Conservation (phyloP, 2,329 filamentous ascomycete species). For the Botrytis fragariae region DNA sequence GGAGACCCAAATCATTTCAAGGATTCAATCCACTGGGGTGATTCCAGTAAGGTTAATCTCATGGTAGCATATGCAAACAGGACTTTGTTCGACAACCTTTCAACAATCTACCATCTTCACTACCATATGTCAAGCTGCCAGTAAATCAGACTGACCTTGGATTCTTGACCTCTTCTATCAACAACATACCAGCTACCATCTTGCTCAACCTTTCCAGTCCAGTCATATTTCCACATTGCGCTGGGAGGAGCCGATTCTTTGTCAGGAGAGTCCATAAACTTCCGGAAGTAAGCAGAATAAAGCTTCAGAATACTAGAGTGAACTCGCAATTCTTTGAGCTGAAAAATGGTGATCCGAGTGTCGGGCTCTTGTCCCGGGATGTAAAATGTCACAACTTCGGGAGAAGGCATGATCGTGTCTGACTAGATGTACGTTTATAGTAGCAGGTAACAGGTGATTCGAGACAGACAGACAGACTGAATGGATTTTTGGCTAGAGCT, state of each 20-base stretch:
- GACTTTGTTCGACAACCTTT: too few species aligned
- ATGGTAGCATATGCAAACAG: too few species aligned
- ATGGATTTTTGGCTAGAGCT: not conserved
- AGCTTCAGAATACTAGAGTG: constrained; percentile 21
- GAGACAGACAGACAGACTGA: not conserved
- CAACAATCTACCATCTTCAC: not conserved
- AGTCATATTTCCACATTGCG: not conserved
- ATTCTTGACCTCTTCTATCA: not conserved
- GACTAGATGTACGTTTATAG: not conserved
- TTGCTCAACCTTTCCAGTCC: not conserved
- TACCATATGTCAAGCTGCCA: not conserved
- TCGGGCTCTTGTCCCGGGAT: not conserved
- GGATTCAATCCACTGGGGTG: too few species aligned
- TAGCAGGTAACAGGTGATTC: not conserved
- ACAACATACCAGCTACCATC: constrained; percentile 6
- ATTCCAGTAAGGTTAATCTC: too few species aligned
- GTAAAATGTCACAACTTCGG: not conserved
- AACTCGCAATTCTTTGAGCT: constrained; percentile 6
- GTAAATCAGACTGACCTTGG: not conserved
- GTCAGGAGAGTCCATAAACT: constrained; percentile 23
- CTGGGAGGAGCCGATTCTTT: not conserved
- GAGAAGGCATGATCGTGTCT: not conserved
- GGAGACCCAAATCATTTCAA: too few species aligned
- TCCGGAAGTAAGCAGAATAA: constrained; percentile 22
- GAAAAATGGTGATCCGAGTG: not conserved